Conservation (phyloP, 805 yeast species). For the Peterozyma xylosa region DNA sequence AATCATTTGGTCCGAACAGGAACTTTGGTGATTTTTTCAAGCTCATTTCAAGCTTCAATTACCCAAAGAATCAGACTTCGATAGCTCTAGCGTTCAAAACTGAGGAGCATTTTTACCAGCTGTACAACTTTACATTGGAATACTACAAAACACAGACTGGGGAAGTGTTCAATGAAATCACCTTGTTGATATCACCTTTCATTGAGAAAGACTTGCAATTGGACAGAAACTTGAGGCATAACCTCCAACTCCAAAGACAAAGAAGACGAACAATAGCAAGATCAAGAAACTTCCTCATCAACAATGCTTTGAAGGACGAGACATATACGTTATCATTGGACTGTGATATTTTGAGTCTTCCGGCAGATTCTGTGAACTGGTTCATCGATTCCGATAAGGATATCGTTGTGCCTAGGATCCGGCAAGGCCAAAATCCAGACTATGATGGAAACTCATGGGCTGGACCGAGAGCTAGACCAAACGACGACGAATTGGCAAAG, state of each 20-base stretch:
- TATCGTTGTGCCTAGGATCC: conserved; percentile 22
- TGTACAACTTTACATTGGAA: neutral
- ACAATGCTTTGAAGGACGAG: conserved; percentile 18
- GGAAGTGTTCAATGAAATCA: neutral
- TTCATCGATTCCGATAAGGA: conserved; percentile 20
- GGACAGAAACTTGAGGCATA: conserved; percentile 13
- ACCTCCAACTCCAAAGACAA: conserved; percentile 13
- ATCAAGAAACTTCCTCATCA: conserved; percentile 20
- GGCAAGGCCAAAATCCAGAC: conserved; percentile 18
- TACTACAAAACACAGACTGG: neutral
- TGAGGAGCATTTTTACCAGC: neutral
- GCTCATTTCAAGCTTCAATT: neutral
- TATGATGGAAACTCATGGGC: conserved; percentile 30
- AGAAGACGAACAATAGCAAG: conserved; percentile 21
- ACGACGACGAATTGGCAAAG: conserved; percentile 11
- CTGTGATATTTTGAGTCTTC: conserved; percentile 20
- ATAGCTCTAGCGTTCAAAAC: neutral
- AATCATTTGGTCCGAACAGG: neutral
- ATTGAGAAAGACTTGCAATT: conserved; percentile 11
- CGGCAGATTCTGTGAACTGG: conserved; percentile 15
- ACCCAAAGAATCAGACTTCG: neutral
- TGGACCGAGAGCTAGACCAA: conserved; percentile 22
- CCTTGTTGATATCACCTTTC: conserved; percentile 14
- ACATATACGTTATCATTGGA: conserved; percentile 21
- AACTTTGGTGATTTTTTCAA: neutral